Evolutionary conservation across 495 filamentous ascomycete species (phyloP).

Genomic region (Penicillium robsamsonii): DNA sequence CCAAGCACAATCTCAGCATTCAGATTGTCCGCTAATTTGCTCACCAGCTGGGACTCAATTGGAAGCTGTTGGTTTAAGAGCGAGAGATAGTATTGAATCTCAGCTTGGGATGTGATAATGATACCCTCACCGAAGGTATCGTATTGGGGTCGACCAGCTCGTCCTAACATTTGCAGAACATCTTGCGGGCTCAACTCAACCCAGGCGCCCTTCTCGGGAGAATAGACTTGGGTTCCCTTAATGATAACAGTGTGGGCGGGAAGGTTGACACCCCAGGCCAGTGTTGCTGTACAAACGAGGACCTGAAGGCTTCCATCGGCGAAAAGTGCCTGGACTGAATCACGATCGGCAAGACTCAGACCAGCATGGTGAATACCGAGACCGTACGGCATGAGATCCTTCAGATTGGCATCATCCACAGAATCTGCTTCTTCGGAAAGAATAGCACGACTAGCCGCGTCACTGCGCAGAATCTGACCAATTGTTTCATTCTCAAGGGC

Average conservation of each 20-base stretch:
- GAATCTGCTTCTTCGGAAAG: conserved; percentile 79
- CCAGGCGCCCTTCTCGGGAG: conserved; percentile 98
- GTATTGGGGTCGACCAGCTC: conserved; percentile 93
- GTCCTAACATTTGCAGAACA: conserved; percentile 97
- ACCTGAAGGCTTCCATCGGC: conserved; percentile 88
- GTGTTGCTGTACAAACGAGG: conserved; percentile 91
- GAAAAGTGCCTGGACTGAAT: conserved; percentile 93
- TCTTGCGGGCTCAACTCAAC: conserved; percentile 97
- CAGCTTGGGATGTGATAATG: conserved; percentile 91
- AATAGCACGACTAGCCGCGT: conserved; percentile 88
- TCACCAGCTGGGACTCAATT: conserved; percentile 94
- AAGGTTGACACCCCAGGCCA: conserved; percentile 99
- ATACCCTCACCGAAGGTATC: conserved; percentile 98
- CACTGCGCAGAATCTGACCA: conserved; percentile 87
- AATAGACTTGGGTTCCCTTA: conserved; percentile 97
- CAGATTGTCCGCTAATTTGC: conserved; percentile 91
- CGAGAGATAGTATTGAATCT: conserved; percentile 96
- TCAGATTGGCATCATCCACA: conserved; percentile 82
- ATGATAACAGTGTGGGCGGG: conserved; percentile 96
- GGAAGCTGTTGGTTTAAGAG: conserved; percentile 95
- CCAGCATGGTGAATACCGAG: conserved; percentile 98
- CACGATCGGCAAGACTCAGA: conserved; percentile 89
- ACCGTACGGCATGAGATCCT: conserved; percentile 92
- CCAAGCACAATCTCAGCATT: conserved; percentile 97
- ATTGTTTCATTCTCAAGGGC: conserved; percentile 95